Evolutionary conservation across 2,329 filamentous ascomycete species (phyloP), one percentile per base, ranked within the genome.

Genomic region (Fusarium sp.): DNA sequence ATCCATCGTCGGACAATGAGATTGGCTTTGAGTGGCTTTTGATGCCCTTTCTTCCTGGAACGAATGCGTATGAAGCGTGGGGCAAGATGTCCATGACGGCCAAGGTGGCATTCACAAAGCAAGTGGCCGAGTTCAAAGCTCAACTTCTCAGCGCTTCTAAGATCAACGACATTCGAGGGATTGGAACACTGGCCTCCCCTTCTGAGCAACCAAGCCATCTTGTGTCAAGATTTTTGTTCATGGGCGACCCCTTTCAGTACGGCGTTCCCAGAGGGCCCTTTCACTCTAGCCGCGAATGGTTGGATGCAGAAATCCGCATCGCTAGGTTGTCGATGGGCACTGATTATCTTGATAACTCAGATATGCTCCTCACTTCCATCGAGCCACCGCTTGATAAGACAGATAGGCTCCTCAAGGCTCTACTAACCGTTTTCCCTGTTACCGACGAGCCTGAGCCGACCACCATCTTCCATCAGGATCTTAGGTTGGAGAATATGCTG

Each of bases 401-500:
- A 29, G 27, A 29, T 29, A 29, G 27, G 8, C 8, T 62, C 6
- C 13, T 27, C 18, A 11, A 22, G 10, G 22, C 37, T 16, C 2
- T 63, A 13, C 45, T 11, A 18, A 42, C 24, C 3, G 11, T 38
- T 14, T 56, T 63, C 5, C 60, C 47, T 6, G 4, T 24, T 16
- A 14, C 11, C 24, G 10, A 54, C 18, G 16, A 31, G 16, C 47
- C 47, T 7, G 60, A 63, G 29, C 45, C 7, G 11, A 56, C 35
- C 2, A 71, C 81, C 0, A 66, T 85, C 5, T 83, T 76, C 58
- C 83, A 79, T 42, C 69, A 84, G 24, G 83, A 86, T 50, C 74
- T 86, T 2, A 79, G 76, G 4, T 68, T 80, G 9, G 68, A 77
- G 2, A 86, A 87, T 66, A 83, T 87, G 6, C 71, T 86, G 20